Conservation (phyloP, 257 asterid genomes). For the Coffea canephora region DNA sequence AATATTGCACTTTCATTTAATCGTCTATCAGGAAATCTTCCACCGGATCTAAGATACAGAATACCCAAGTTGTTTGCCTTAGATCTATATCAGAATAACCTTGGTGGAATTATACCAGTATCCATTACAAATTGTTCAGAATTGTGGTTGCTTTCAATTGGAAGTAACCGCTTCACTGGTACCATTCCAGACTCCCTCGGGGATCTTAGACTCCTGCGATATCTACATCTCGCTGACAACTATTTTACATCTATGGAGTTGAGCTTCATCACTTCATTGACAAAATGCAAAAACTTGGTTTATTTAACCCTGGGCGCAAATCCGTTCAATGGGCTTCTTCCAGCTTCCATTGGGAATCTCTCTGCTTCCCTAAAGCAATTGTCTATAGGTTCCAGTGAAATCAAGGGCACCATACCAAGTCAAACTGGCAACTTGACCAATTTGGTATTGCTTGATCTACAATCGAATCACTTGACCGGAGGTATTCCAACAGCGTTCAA, state of each 20-base stretch:
- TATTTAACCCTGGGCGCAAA: too few relatives aligned
- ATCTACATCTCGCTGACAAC: neutral
- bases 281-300: neutral
- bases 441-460: too few relatives aligned
- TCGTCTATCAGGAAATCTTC: neutral
- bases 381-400: neutral
- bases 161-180: neutral
- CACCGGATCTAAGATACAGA: neutral
- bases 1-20: neutral
- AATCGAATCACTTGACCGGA: too few relatives aligned
- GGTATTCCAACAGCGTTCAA: too few relatives aligned
- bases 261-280: neutral
- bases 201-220: neutral
- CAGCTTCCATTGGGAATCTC: slow-evolving; percentile 23
- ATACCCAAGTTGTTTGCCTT: neutral
- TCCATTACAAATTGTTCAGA: slow-evolving; percentile 6
- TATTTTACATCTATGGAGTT: neutral
- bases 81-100: slow-evolving; percentile 7
- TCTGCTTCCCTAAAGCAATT: slow-evolving; percentile 25
- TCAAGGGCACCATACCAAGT: too few relatives aligned
- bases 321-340: slow-evolving; percentile 11
- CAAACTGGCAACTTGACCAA: too few relatives aligned
- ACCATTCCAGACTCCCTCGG: neutral
- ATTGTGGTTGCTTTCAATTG: too few relatives aligned
- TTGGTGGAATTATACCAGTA: slow-evolving; percentile 6